Conservation (phyloP, 176 grass and related monocot species). For the Rhynchospora breviuscula region DNA sequence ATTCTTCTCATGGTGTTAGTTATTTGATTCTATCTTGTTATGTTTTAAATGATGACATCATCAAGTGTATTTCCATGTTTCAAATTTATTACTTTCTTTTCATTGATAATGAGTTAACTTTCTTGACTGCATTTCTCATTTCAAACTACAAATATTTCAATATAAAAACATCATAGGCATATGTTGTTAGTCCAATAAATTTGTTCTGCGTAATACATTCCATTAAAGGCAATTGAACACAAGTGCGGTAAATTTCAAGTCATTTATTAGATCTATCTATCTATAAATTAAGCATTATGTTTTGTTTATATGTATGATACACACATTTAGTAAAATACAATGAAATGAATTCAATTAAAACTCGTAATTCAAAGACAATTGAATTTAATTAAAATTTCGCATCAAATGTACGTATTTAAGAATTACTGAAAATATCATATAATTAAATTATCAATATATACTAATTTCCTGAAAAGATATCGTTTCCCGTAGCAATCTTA, state of each 20-base stretch:
- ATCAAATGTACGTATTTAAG: not conserved
- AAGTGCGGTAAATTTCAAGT: not conserved
- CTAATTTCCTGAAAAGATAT: not conserved
- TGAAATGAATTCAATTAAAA: too few species aligned
- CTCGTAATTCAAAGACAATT: too few species aligned
- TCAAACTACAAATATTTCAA: not conserved
- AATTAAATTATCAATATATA: not conserved
- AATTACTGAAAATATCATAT: not conserved
- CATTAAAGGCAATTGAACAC: not conserved
- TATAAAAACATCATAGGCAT: not conserved
- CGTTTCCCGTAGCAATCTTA: not conserved
- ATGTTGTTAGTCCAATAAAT: not conserved
- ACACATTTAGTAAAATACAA: not conserved
- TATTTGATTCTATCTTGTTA: not conserved
- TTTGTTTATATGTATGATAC: not conserved
- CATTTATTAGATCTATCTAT: too few species aligned
- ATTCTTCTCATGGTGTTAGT: not conserved
- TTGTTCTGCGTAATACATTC: not conserved
- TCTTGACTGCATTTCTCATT: not conserved
- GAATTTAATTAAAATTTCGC: too few species aligned
- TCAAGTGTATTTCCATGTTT: not conserved
- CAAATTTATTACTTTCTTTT: not conserved
- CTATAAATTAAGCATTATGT: not conserved
- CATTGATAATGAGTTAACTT: not conserved
- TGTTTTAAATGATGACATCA: not conserved